Evolutionary conservation across 257 asterid species (phyloP).

Genomic region (Echites panduratus): DNA sequence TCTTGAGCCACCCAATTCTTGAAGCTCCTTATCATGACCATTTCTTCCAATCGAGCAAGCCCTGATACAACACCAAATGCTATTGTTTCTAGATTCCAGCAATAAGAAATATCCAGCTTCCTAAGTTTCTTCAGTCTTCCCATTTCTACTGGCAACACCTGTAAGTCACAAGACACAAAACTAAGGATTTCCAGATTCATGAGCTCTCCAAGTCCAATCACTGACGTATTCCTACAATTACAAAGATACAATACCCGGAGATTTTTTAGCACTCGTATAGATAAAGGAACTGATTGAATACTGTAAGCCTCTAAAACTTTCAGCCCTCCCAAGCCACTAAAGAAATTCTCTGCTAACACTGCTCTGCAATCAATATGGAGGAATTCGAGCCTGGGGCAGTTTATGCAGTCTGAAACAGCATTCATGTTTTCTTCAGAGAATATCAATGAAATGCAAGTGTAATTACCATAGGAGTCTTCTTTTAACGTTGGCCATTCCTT

Average conservation of each 20-base stretch:
- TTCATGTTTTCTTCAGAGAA: not conserved
- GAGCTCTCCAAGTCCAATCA: not conserved
- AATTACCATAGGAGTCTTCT: not conserved
- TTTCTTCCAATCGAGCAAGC: constrained; percentile 16
- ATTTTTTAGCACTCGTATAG: not conserved
- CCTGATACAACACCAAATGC: not conserved
- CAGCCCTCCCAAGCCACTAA: not conserved
- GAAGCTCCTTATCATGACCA: not conserved
- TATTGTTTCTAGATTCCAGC: not conserved
- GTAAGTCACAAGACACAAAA: not conserved
- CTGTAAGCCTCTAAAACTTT: not conserved
- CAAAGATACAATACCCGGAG: constrained; percentile 3
- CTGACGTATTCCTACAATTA: not conserved
- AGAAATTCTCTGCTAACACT: not conserved
- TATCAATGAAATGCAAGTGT: constrained; percentile 1
- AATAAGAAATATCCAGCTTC: not conserved
- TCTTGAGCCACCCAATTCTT: not conserved
- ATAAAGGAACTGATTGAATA: not conserved
- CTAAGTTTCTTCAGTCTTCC: not conserved
- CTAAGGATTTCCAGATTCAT: constrained; percentile 16
- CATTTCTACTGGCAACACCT: constrained; percentile 2
- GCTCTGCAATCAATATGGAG: not conserved
- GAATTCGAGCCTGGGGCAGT: not conserved
- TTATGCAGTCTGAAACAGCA: not conserved
- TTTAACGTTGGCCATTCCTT: not conserved